Evolutionary conservation across 768 basidiomycete genomes (phyloP).

Genomic region (Rhodotorula paludigena): DNA sequence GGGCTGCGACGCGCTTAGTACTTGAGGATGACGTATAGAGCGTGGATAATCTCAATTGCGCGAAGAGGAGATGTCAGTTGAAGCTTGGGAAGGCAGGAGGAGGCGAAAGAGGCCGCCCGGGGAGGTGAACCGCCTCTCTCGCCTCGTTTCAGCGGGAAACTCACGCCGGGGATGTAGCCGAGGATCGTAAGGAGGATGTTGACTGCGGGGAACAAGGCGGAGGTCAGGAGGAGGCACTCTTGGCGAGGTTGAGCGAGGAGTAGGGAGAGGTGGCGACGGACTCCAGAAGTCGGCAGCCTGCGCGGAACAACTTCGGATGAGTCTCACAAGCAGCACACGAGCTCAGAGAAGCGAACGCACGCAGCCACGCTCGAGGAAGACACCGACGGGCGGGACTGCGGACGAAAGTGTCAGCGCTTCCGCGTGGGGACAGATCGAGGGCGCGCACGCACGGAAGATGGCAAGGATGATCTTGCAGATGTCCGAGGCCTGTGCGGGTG

Average conservation of each 20-base stretch:
- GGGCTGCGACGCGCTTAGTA: too few species aligned
- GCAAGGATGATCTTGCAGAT: constrained; percentile 63
- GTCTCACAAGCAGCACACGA: not conserved
- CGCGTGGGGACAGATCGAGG: constrained; percentile 3
- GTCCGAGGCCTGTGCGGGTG: constrained; percentile 53
- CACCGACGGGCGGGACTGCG: constrained; percentile 78
- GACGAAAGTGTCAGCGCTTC: constrained; percentile 63
- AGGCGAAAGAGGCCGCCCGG: too few species aligned
- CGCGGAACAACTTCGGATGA: too few species aligned
- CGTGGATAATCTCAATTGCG: too few species aligned
- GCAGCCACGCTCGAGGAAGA: constrained; percentile 84
- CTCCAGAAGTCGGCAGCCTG: constrained; percentile 61
- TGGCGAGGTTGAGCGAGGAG: not conserved
- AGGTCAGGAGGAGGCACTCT: not conserved
- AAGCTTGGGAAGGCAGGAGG: too few species aligned
- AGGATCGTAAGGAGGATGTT: constrained; percentile 63
- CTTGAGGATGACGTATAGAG: too few species aligned
- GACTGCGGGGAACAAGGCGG: constrained; percentile 51
- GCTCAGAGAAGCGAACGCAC: constrained; percentile 12
- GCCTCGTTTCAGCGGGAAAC: not conserved
- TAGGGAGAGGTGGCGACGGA: constrained; percentile 11
- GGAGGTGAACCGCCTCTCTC: too few species aligned
- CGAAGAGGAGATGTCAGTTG: too few species aligned
- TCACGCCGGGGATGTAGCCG: constrained; percentile 20
- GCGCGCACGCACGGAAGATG: constrained; percentile 16